Conservation (phyloP, 495 filamentous ascomycete species). For the Penicillium macrosclerotiorum region DNA sequence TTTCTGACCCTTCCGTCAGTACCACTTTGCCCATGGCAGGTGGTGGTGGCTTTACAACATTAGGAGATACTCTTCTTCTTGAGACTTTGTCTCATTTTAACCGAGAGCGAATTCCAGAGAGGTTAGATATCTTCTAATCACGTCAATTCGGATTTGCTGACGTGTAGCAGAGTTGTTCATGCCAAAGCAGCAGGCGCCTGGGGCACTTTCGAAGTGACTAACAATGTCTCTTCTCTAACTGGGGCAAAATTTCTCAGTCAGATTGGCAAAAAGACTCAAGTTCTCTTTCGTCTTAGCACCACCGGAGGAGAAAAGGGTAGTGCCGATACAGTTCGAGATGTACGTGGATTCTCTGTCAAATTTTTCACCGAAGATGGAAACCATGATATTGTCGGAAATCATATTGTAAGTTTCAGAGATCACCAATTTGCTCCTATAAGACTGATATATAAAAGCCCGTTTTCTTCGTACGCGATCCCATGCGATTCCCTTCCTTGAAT, state of each 20-base stretch:
- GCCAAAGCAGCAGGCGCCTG: constrained; percentile 79
- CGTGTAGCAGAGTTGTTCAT: constrained; percentile 60
- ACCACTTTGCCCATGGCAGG: constrained; percentile 27
- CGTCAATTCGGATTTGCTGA: not conserved
- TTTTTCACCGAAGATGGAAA: constrained; percentile 75
- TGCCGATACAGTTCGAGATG: constrained; percentile 59
- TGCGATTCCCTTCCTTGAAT: constrained; percentile 54
- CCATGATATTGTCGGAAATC: constrained; percentile 63
- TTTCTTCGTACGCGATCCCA: constrained; percentile 55
- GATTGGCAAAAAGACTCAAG: constrained; percentile 58
- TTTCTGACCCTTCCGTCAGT: constrained; percentile 25
- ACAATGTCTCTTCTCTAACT: constrained; percentile 39
- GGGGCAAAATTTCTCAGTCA: constrained; percentile 48
- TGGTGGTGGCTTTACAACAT: constrained; percentile 23
- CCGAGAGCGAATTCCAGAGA: constrained; percentile 65
- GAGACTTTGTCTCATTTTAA: constrained; percentile 62
- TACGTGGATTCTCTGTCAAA: constrained; percentile 63
- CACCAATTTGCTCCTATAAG: not conserved
- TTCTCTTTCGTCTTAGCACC: constrained; percentile 59
- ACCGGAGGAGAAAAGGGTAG: constrained; percentile 59
- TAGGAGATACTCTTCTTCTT: constrained; percentile 30
- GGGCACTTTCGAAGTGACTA: constrained; percentile 66
- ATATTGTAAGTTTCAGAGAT: constrained; percentile 32
- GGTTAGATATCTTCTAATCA: not conserved
- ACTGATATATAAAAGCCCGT: constrained; percentile 28